Conservation (phyloP, 2,329 filamentous ascomycete genomes). For the Phialocephala subalpina region DNA sequence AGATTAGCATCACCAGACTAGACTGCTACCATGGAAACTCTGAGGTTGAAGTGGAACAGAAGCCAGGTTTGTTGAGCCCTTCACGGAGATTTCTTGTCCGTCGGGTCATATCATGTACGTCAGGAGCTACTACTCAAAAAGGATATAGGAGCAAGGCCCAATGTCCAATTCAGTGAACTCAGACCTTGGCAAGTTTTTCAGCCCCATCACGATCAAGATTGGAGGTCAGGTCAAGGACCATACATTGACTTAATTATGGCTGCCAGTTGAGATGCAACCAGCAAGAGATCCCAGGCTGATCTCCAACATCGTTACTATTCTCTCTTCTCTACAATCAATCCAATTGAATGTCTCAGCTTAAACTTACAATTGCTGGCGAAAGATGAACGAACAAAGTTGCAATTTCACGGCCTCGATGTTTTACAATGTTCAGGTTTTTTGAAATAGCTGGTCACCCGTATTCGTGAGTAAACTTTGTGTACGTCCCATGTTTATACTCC, state of each 20-base stretch:
- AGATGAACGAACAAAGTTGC: neutral
- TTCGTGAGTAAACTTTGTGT: neutral
- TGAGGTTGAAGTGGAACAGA: neutral
- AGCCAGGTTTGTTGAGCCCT: too few relatives aligned
- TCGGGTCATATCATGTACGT: too few relatives aligned
- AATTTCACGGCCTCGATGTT: neutral
- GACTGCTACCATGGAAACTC: neutral
- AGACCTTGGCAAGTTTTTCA: neutral
- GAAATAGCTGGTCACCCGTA: neutral
- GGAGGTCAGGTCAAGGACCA: neutral
- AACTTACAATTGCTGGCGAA: neutral
- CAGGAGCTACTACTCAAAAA: neutral
- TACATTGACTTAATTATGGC: neutral
- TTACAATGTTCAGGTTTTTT: neutral
- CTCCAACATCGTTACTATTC: too few relatives aligned
- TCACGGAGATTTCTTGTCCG: too few relatives aligned
- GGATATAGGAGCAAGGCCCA: neutral
- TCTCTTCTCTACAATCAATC: too few relatives aligned
- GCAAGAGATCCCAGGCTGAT: too few relatives aligned
- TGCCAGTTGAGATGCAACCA: neutral
- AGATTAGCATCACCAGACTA: neutral
- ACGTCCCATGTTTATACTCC: neutral
- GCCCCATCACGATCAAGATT: too few relatives aligned
- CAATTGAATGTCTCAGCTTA: neutral
- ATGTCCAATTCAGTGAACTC: neutral